Evolutionary conservation across 768 basidiomycete genomes (phyloP).

Genomic region (Myochromella boudieri): DNA sequence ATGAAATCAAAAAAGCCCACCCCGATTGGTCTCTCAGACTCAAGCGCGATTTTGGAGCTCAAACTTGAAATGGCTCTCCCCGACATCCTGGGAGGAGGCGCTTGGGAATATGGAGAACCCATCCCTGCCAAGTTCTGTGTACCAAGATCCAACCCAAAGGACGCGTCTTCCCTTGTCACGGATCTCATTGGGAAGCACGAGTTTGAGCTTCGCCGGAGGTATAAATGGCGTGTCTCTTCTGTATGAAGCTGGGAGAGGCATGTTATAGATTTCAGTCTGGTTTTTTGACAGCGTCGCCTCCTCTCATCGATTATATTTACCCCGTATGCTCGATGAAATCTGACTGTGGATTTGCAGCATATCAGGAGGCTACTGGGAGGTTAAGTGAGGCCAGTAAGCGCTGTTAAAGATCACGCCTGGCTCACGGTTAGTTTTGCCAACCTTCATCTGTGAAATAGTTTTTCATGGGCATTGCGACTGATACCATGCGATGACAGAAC

Average conservation of each 20-base stretch:
- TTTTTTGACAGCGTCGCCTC: background rate
- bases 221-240: background rate
- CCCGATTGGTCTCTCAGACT: slow-evolving; percentile 1
- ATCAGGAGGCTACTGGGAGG: background rate
- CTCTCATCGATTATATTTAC: background rate
- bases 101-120: background rate
- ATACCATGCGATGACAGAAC: too few relatives aligned
- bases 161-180: background rate
- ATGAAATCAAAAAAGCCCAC: background rate
- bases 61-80: background rate
- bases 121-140: background rate
- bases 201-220: background rate
- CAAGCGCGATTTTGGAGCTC: slow-evolving; percentile 1
- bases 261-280: background rate
- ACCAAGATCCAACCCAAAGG: background rate
- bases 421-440: too few relatives aligned
- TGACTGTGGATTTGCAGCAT: background rate
- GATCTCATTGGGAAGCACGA: background rate
- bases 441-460: too few relatives aligned
- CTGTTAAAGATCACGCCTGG: too few relatives aligned
- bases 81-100: background rate
- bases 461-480: too few relatives aligned
- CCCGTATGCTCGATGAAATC: slow-evolving; percentile 1
- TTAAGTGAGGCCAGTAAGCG: background rate
- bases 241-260: background rate